Base-by-base conservation (phyloP, 139 green algal genomes). In the Pycnococcus provasolii region DNA sequence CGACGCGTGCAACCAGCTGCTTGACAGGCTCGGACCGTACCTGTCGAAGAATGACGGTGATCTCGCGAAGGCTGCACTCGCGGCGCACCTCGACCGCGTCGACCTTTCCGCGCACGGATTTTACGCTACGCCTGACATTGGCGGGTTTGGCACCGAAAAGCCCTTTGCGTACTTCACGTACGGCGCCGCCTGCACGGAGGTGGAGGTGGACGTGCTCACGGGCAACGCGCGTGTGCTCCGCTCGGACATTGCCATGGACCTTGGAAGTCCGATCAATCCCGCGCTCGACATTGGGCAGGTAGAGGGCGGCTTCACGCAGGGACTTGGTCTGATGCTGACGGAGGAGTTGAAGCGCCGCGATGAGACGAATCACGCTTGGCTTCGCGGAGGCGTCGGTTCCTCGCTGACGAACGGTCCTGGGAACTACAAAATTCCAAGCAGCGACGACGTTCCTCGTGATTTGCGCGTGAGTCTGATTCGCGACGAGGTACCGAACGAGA, bases 341-440 rank as follows among this genome's bases (percentile, higher is more conserved):
- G 92, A 98, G 84, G 92, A 98, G 84, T 73, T 98, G 64, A 81
- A 91, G 66, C 97, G 90, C 87, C 92, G 91, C 0, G 91, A 97
- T 77, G 76, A 78, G 79, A 13, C 11, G 50, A 55, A 55, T 55
- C 11, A 55, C 11, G 50, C 50, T 37, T 55, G 50, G 11, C 50
- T 55, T 11, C 50, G 13, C 50, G 42, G 96, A 45, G 71, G 71
- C 1, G 87, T 84, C 0, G 91, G 91, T 3, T 64, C 80, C 42
- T 82, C 96, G 13, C 87, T 90, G 73, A 97, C 91, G 0, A 80
- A 81, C 66, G 80, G 77, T 40, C 78, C 85, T 54, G 88, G 88
- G 7, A 85, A 86, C 0, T 96, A 96, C 83, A 96, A 97, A 79
- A 95, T 97, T 63, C 92, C 92, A 45, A 89, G 82, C 47, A 90